A percentile compares a stretch with the other conserved stretches of the same genome.
Conservation (phyloP, 2,329 filamentous ascomycete species). For the Sphaerostilbella broomeana region DNA sequence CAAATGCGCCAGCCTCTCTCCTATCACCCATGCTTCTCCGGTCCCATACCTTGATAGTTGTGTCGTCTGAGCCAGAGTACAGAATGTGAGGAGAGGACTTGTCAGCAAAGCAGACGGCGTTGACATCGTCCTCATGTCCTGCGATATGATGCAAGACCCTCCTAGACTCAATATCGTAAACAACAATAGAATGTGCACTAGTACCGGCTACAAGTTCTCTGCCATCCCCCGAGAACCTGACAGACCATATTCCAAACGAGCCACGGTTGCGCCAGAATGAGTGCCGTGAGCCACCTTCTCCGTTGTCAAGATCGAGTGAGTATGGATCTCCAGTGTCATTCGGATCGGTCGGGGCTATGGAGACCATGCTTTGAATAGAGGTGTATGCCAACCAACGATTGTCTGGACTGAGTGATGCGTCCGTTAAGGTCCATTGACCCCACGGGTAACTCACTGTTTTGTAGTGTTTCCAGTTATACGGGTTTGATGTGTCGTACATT, state of each 20-base stretch:
- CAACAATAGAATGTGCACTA: slow-evolving; percentile 68
- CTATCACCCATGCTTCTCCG: slow-evolving; percentile 83
- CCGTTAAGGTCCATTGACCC: slow-evolving; percentile 93
- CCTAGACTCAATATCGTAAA: slow-evolving; percentile 85
- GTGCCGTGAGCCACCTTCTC: slow-evolving; percentile 8
- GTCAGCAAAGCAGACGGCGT: slow-evolving; percentile 94
- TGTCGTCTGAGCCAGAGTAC: slow-evolving; percentile 93
- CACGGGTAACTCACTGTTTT: slow-evolving; percentile 81
- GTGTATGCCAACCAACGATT: slow-evolving; percentile 90
- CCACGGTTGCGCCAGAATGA: slow-evolving; percentile 24
- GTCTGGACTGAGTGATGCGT: slow-evolving; percentile 84
- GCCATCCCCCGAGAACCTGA: slow-evolving; percentile 89
- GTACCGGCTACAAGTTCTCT: slow-evolving; percentile 87
- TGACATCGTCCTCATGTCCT: slow-evolving; percentile 84
- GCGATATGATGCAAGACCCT: slow-evolving; percentile 65
- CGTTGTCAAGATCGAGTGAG: slow-evolving; percentile 58
- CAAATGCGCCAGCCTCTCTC: slow-evolving; percentile 60
- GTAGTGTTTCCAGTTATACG: slow-evolving; percentile 93
- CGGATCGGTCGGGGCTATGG: slow-evolving; percentile 80
- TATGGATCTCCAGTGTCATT: slow-evolving; percentile 74
- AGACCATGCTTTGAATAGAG: slow-evolving; percentile 78
- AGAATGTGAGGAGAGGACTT: slow-evolving; percentile 83
- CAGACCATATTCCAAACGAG: slow-evolving; percentile 70
- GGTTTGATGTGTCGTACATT: slow-evolving; percentile 96
- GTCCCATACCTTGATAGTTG: slow-evolving; percentile 94